Percentiles rank a stretch among this genome's conserved stretches.
Conservation (phyloP, 768 basidiomycete species). For the Hysterangium stoloniferum region DNA sequence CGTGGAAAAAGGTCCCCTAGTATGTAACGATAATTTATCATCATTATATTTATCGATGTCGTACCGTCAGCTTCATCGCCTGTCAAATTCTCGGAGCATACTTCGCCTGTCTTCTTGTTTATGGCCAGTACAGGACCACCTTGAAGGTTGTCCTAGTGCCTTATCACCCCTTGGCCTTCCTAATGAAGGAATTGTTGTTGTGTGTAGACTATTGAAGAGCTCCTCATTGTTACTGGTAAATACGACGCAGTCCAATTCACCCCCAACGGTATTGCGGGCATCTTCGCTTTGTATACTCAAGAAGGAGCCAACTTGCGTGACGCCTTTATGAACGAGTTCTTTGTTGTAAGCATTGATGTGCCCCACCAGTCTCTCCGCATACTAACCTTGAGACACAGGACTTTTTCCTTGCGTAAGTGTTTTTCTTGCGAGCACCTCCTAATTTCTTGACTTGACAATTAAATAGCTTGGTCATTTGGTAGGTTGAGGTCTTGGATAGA, state of each 20-base stretch:
- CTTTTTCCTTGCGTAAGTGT: conserved; percentile 10
- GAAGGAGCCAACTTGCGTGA: conserved; percentile 38
- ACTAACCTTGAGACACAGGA: too few relatives aligned
- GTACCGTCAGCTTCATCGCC: neutral
- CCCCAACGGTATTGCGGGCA: conserved; percentile 33
- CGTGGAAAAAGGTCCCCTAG: conserved; percentile 19
- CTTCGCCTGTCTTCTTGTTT: conserved; percentile 8
- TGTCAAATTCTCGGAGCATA: conserved; percentile 9
- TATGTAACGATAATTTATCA: neutral
- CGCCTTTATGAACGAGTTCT: conserved; percentile 49
- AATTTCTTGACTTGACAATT: conserved; percentile 34
- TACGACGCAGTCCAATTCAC: conserved; percentile 29
- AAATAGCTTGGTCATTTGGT: conserved; percentile 43
- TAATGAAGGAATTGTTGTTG: too few relatives aligned
- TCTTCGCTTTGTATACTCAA: conserved; percentile 41
- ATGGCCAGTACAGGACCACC: conserved; percentile 10
- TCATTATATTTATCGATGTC: neutral
- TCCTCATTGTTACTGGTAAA: conserved; percentile 21
- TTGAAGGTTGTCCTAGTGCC: conserved; percentile 3
- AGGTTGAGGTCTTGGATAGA: neutral
- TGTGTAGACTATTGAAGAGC: conserved; percentile 23
- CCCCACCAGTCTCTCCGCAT: neutral
- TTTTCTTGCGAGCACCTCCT: neutral
- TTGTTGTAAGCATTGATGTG: conserved; percentile 36
- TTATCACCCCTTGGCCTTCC: neutral